Percentiles rank a stretch among this genome's conserved stretches.
Conservation (phyloP, 495 filamentous ascomycete species). For the Daldinia decipiens region DNA sequence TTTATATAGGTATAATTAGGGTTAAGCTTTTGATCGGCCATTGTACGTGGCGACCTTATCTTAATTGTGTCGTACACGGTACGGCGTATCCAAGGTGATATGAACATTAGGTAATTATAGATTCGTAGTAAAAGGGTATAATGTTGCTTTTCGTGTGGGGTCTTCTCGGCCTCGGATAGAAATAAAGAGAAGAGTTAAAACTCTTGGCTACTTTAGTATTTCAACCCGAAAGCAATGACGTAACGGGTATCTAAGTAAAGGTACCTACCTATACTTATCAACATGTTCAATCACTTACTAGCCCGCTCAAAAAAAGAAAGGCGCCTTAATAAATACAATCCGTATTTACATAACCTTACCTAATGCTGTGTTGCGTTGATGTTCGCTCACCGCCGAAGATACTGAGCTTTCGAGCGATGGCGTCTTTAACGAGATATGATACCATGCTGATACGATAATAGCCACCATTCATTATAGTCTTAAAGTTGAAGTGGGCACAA, state of each 20-base stretch:
- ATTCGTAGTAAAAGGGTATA: background rate
- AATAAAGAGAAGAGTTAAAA: background rate
- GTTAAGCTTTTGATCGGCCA: too few relatives aligned
- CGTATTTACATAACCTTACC: background rate
- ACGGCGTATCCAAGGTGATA: background rate
- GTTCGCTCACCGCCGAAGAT: background rate
- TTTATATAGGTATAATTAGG: too few relatives aligned
- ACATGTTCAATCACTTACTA: too few relatives aligned
- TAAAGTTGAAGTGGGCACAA: background rate
- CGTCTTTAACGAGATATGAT: background rate
- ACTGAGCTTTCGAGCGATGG: background rate
- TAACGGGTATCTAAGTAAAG: too few relatives aligned
- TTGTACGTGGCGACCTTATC: background rate
- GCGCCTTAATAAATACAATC: background rate
- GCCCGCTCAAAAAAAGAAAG: too few relatives aligned
- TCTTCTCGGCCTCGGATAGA: background rate
- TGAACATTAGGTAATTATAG: background rate
- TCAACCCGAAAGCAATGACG: too few relatives aligned
- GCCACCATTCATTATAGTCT: background rate
- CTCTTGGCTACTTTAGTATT: too few relatives aligned
- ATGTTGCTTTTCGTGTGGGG: background rate
- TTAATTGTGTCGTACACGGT: background rate
- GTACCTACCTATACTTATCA: too few relatives aligned
- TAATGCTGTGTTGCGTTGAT: background rate
- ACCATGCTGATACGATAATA: constrained; percentile 1